phyloP scores from a whole-genome alignment of 1,284 basidiomycete genomes.

The Fomitopsis palustris region DNA sequence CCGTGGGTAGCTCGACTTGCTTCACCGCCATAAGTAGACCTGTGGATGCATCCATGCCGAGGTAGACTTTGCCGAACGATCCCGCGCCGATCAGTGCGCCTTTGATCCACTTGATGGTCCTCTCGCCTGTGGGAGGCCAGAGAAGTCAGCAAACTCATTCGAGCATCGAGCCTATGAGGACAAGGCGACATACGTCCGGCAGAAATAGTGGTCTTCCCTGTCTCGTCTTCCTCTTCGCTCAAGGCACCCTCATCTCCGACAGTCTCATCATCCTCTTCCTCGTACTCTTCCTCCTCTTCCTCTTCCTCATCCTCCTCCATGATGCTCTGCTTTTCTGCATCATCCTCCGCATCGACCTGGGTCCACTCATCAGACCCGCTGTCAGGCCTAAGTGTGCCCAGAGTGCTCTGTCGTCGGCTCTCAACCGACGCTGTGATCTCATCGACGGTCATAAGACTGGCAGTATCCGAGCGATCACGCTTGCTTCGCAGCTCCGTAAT shows the following conservation, averaged over 20 bases:
- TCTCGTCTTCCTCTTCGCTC: conserved; percentile 47
- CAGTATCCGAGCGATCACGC: conserved; percentile 83
- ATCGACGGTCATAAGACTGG: conserved; percentile 92
- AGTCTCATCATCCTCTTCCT: conserved; percentile 39
- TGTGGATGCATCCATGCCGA: conserved; percentile 95
- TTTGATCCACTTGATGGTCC: conserved; percentile 96
- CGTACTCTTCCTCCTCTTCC: conserved; percentile 43
- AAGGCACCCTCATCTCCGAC: conserved; percentile 40
- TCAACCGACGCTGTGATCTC: conserved; percentile 98
- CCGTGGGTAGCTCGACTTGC: conserved; percentile 93
- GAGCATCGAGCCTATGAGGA: conserved; percentile 4
- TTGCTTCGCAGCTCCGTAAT: conserved; percentile 76
- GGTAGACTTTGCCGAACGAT: conserved; percentile 92
- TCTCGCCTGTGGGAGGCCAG: conserved; percentile 33
- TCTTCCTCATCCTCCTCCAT: conserved; percentile 33
- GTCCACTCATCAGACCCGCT: conserved; percentile 66
- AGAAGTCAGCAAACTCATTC: neutral
- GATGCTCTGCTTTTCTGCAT: conserved; percentile 36
- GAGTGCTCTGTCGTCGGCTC: conserved; percentile 63
- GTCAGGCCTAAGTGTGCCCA: conserved; percentile 43
- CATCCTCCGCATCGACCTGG: conserved; percentile 47
- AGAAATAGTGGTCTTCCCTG: conserved; percentile 57
- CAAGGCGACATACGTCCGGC: conserved; percentile 49
- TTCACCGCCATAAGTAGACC: conserved; percentile 99
- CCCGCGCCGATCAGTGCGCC: conserved; percentile 97